These are phyloP conservation scores for Teratosphaeria pseudoeucalypti DNA, from an alignment of 2,329 filamentous ascomycete species.

Conservation along the genomic window DNA sequence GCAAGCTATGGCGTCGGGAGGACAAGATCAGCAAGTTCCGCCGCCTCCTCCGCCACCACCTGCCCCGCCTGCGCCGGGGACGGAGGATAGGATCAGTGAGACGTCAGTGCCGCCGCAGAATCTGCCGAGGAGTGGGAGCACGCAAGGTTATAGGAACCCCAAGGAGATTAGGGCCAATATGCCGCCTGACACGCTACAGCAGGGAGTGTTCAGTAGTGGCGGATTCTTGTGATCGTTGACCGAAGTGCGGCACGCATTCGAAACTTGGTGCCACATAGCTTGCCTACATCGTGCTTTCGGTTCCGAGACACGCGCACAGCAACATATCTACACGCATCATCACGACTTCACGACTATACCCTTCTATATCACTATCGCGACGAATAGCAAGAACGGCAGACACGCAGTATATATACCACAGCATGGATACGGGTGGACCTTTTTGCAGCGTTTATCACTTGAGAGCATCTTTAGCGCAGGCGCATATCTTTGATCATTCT, in stretches of 20 bases:
- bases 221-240: conserved; percentile 17
- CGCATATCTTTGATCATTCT: not conserved
- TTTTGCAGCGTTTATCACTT: not conserved
- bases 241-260: too few species aligned
- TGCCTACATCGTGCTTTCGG: too few species aligned
- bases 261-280: too few species aligned
- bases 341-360: not conserved
- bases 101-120: conserved; percentile 30
- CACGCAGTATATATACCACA: not conserved
- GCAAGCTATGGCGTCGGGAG: conserved; percentile 20
- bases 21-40: conserved; percentile 10
- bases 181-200: conserved; percentile 36
- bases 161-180: conserved; percentile 41
- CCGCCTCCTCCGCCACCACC: conserved; percentile 26
- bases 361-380: not conserved
- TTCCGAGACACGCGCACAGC: not conserved
- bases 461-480: conserved; percentile 1
- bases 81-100: conserved; percentile 24
- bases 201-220: conserved; percentile 27
- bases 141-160: conserved; percentile 28
- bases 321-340: not conserved
- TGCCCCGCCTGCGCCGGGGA: conserved; percentile 16
- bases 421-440: not conserved
- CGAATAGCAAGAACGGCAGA: not conserved
- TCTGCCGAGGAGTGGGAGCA: conserved; percentile 15